Evolutionary conservation across 306 rosid species (phyloP).

Genomic region (Hylodesmum podocarpum): DNA sequence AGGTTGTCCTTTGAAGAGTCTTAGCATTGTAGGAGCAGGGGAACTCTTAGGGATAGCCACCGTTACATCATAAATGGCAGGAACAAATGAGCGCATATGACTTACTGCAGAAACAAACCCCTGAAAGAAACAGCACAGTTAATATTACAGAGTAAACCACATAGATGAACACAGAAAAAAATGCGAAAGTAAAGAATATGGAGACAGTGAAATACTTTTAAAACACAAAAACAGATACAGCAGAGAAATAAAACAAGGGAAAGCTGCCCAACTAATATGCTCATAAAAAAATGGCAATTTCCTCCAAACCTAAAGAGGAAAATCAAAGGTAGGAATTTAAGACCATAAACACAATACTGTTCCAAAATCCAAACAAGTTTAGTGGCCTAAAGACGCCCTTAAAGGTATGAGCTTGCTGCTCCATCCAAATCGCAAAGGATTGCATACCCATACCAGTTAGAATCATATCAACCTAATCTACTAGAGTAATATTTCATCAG

Average conservation of each 20-base stretch:
- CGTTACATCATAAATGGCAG: slow-evolving; percentile 81
- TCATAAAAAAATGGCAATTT: not conserved
- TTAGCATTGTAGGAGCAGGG: slow-evolving; percentile 83
- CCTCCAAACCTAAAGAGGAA: not conserved
- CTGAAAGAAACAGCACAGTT: slow-evolving; percentile 45
- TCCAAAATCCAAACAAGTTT: not conserved
- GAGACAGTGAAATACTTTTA: not conserved
- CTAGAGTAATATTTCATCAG: not conserved
- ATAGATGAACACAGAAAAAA: not conserved
- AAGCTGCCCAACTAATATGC: not conserved
- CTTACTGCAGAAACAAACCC: slow-evolving; percentile 90
- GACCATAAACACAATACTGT: not conserved
- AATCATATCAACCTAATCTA: not conserved
- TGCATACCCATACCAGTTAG: not conserved
- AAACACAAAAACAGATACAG: not conserved
- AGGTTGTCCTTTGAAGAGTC: slow-evolving; percentile 86
- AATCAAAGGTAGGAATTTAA: not conserved
- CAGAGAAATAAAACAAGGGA: not conserved
- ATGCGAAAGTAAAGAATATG: not conserved
- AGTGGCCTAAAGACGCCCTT: not conserved
- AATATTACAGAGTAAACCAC: not conserved
- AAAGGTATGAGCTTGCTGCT: not conserved
- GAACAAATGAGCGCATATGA: slow-evolving; percentile 87
- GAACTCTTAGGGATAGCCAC: slow-evolving; percentile 82
- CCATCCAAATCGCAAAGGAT: not conserved